Evolutionary conservation across 169 alveolate genomes (phyloP).

Genomic region (Plasmodium knowlesi): DNA sequence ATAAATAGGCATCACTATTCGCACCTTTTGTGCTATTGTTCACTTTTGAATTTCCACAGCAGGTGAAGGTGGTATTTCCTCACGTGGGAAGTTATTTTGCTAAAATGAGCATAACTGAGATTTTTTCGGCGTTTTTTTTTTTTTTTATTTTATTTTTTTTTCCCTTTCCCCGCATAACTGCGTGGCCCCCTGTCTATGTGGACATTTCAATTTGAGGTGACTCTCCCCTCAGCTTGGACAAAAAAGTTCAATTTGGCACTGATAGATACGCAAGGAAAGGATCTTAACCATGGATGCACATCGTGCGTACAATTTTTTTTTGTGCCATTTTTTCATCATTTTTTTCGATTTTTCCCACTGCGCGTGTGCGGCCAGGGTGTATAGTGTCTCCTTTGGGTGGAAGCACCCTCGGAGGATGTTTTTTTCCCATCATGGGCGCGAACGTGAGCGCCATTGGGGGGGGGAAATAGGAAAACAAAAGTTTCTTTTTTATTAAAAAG

Average conservation of each 20-base stretch:
- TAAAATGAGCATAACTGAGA: neutral
- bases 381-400: neutral
- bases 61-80: neutral
- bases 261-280: neutral
- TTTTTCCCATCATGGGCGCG: neutral
- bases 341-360: neutral
- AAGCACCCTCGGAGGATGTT: neutral
- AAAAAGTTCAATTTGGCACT: neutral
- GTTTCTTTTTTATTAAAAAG: neutral
- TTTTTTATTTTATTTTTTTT: neutral
- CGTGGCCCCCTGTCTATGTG: neutral
- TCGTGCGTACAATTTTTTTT: neutral
- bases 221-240: neutral
- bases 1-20: neutral
- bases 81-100: neutral
- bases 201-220: neutral
- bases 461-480: neutral
- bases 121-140: neutral
- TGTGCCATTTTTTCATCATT: neutral
- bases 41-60: neutral
- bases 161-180: neutral
- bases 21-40: neutral
- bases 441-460: neutral
- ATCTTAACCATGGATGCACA: neutral
- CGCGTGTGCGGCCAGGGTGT: neutral